phyloP scores from a whole-genome alignment of 1,139 yeast genomes.

The Magnusiomyces magnusii region DNA sequence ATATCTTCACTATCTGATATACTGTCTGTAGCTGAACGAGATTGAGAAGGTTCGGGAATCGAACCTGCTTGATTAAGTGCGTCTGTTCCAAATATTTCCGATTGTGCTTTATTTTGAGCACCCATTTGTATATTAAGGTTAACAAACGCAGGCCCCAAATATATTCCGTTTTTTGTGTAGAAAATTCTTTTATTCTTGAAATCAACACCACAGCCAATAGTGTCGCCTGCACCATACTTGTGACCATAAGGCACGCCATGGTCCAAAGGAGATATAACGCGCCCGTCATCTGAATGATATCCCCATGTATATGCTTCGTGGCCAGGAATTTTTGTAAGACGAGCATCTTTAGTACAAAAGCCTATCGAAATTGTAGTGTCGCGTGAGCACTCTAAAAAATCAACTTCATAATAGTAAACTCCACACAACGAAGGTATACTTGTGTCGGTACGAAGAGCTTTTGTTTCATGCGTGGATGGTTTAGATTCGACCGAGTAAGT shows the following conservation, averaged over 20 bases:
- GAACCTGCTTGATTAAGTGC: neutral
- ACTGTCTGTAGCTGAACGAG: neutral
- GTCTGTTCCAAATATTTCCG: neutral
- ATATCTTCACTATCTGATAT: neutral
- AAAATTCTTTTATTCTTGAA: slow-evolving; percentile 57
- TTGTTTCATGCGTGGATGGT: slow-evolving; percentile 18
- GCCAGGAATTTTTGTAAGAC: slow-evolving; percentile 38
- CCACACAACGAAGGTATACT: slow-evolving; percentile 42
- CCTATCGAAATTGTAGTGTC: slow-evolving; percentile 31
- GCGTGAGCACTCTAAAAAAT: slow-evolving; percentile 29
- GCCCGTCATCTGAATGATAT: slow-evolving; percentile 52
- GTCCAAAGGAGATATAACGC: slow-evolving; percentile 39
- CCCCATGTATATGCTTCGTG: slow-evolving; percentile 47
- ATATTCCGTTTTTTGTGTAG: slow-evolving; percentile 75
- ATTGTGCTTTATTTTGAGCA: neutral
- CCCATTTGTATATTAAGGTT: slow-evolving; percentile 27
- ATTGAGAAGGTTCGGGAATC: neutral
- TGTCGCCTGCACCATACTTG: slow-evolving; percentile 50
- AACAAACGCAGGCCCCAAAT: slow-evolving; percentile 46
- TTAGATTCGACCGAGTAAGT: slow-evolving; percentile 17
- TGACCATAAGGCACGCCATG: slow-evolving; percentile 36
- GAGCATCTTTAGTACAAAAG: slow-evolving; percentile 26
- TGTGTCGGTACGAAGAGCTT: slow-evolving; percentile 37
- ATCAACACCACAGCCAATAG: slow-evolving; percentile 80
- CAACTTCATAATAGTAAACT: slow-evolving; percentile 51